phyloP scores from a whole-genome alignment of 2,329 filamentous ascomycete genomes.

The Chaetomiaceae sp. region DNA sequence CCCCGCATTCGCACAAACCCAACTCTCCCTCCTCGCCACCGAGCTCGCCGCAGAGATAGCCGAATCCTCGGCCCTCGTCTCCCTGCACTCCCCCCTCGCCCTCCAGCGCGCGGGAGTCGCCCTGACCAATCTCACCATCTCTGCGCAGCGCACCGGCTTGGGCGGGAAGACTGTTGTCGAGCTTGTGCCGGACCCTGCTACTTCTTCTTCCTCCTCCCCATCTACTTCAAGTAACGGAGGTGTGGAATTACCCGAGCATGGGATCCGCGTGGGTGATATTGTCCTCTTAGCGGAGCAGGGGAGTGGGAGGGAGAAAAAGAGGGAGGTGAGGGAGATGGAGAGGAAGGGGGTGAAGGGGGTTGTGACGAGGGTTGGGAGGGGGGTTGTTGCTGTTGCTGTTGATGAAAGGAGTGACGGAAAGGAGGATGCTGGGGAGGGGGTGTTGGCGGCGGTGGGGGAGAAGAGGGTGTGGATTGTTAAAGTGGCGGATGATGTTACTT shows the following conservation, averaged over 20 bases:
- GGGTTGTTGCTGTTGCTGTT: slow-evolving; percentile 61
- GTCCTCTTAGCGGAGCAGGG: slow-evolving; percentile 72
- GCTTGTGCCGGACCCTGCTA: slow-evolving; percentile 60
- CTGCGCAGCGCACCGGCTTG: slow-evolving; percentile 77
- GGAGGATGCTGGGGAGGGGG: slow-evolving; percentile 33
- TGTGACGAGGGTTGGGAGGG: slow-evolving; percentile 58
- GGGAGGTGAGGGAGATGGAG: slow-evolving; percentile 66
- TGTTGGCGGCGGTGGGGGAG: slow-evolving; percentile 37
- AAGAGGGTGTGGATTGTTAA: slow-evolving; percentile 60
- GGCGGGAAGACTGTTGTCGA: slow-evolving; percentile 90
- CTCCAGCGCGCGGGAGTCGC: slow-evolving; percentile 76
- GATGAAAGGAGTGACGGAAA: slow-evolving; percentile 54
- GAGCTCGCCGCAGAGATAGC: slow-evolving; percentile 70
- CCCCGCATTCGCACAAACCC: slow-evolving; percentile 63
- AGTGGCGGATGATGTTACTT: slow-evolving; percentile 64
- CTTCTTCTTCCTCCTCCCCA: slow-evolving; percentile 42
- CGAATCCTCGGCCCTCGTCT: slow-evolving; percentile 64
- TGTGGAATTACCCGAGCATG: slow-evolving; percentile 65
- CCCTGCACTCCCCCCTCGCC: slow-evolving; percentile 61
- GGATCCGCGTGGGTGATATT: slow-evolving; percentile 71
- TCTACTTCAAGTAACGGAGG: slow-evolving; percentile 13
- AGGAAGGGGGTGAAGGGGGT: slow-evolving; percentile 66
- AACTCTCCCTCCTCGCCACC: slow-evolving; percentile 64
- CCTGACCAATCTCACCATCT: slow-evolving; percentile 68
- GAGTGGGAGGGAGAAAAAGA: slow-evolving; percentile 64